Percentiles rank a stretch among this genome's conserved stretches.
Conservation (phyloP, 2,329 filamentous ascomycete species). For the Cercospora sp. region DNA sequence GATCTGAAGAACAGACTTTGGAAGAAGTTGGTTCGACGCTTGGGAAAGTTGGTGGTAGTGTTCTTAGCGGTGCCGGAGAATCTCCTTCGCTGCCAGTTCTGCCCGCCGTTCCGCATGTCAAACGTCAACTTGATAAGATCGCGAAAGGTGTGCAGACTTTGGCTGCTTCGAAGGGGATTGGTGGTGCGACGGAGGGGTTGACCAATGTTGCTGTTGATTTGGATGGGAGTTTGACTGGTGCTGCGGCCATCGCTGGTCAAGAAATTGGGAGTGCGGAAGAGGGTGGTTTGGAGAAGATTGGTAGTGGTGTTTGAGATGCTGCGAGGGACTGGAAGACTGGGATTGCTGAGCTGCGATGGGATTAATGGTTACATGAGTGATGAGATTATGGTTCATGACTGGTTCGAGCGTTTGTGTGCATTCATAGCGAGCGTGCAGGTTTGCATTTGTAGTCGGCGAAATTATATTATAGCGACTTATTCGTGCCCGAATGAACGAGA, state of each 20-base stretch:
- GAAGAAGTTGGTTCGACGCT: slow-evolving; percentile 18
- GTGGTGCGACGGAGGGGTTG: slow-evolving; percentile 9
- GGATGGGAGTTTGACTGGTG: slow-evolving; percentile 25
- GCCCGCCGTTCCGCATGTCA: neutral
- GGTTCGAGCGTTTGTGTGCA: neutral
- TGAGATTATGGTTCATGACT: neutral
- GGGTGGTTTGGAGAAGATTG: slow-evolving; percentile 22
- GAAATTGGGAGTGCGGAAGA: slow-evolving; percentile 22
- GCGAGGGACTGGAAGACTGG: neutral
- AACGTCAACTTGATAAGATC: slow-evolving; percentile 33
- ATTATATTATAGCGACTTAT: too few relatives aligned
- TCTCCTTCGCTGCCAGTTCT: neutral
- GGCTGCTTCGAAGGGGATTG: slow-evolving; percentile 16
- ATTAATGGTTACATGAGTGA: neutral
- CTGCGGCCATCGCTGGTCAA: slow-evolving; percentile 23
- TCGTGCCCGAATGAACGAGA: too few relatives aligned
- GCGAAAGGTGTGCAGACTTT: slow-evolving; percentile 24
- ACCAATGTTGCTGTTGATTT: slow-evolving; percentile 16
- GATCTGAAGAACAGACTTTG: slow-evolving; percentile 20
- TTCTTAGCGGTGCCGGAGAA: neutral
- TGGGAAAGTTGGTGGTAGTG: neutral
- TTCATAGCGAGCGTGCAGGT: neutral
- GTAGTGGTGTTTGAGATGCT: neutral
- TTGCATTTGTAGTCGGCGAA: too few relatives aligned
- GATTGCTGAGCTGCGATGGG: neutral